Evolutionary conservation across 2,329 filamentous ascomycete species (phyloP).

Genomic region (Trichoderma hamatum): DNA sequence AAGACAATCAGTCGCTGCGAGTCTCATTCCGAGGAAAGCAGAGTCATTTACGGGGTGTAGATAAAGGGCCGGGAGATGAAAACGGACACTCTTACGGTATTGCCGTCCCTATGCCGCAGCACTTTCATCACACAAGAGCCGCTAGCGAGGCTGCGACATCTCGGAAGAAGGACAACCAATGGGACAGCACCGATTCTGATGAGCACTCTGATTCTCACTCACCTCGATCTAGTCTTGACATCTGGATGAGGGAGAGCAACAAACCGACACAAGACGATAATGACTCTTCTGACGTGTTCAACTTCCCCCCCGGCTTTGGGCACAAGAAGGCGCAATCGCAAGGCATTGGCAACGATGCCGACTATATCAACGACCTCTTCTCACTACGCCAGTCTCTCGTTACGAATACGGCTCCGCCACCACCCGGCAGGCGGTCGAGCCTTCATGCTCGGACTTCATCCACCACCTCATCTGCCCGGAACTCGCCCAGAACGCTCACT

Average conservation of each 20-base stretch:
- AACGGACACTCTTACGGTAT: conserved; percentile 31
- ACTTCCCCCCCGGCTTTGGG: conserved; percentile 57
- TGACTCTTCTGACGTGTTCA: conserved; percentile 57
- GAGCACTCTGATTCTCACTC: conserved; percentile 47
- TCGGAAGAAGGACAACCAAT: conserved; percentile 45
- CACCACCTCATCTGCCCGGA: conserved; percentile 30
- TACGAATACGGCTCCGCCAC: conserved; percentile 45
- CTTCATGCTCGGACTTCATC: conserved; percentile 52
- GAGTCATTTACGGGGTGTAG: background rate
- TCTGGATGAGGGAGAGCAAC: conserved; percentile 60
- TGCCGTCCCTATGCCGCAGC: conserved; percentile 36
- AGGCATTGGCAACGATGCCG: conserved; percentile 37
- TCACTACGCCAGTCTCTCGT: conserved; percentile 46
- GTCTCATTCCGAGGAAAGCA: conserved; percentile 28
- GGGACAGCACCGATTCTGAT: conserved; percentile 50
- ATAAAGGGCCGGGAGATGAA: conserved; percentile 29
- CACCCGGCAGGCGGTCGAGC: conserved; percentile 58
- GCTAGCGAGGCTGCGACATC: conserved; percentile 51
- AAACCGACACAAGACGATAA: conserved; percentile 42
- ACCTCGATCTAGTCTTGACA: conserved; percentile 55
- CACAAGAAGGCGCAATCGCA: conserved; percentile 31
- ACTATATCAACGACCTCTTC: conserved; percentile 53
- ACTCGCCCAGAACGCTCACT: conserved; percentile 9
- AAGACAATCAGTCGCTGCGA: conserved; percentile 26
- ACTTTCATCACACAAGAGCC: conserved; percentile 46